Evolutionary conservation across 371 early-diverging fungal species (phyloP).

Genomic region (Blakeslea trispora): DNA sequence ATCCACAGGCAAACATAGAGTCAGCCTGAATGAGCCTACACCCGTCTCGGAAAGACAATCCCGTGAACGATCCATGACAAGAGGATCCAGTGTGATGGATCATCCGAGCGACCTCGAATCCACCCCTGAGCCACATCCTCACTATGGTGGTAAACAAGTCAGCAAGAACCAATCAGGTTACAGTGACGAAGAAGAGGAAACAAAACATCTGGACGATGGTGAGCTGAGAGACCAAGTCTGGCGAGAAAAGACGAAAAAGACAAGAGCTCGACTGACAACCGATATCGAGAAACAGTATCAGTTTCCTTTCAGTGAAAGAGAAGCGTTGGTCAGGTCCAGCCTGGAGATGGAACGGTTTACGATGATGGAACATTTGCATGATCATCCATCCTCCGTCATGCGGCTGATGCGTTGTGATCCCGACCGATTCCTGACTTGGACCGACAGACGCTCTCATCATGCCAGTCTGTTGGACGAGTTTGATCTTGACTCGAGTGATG

Average conservation of each 20-base stretch:
- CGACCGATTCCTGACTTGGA: conserved; percentile 41
- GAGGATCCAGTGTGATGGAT: conserved; percentile 21
- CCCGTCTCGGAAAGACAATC: conserved; percentile 12
- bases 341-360: conserved; percentile 60
- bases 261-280: conserved; percentile 55
- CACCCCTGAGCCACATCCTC: conserved; percentile 18
- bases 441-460: conserved; percentile 31
- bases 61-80: conserved; percentile 26
- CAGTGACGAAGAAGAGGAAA: conserved; percentile 31
- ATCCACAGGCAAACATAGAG: conserved; percentile 25
- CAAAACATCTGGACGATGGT: conserved; percentile 46
- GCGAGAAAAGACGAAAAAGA: conserved; percentile 64
- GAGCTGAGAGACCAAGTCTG: conserved; percentile 61
- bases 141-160: conserved; percentile 27
- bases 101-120: conserved; percentile 10
- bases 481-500: conserved; percentile 53
- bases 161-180: conserved; percentile 13
- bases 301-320: conserved; percentile 55
- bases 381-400: conserved; percentile 34
- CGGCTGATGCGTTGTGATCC: conserved; percentile 34
- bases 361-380: conserved; percentile 53
- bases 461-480: conserved; percentile 43
- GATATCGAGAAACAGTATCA: conserved; percentile 55
- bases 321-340: conserved; percentile 50
- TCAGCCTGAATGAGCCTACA: conserved; percentile 9